phyloP scores from a whole-genome alignment of 495 filamentous ascomycete genomes.

The Glarea lozoyensis region DNA sequence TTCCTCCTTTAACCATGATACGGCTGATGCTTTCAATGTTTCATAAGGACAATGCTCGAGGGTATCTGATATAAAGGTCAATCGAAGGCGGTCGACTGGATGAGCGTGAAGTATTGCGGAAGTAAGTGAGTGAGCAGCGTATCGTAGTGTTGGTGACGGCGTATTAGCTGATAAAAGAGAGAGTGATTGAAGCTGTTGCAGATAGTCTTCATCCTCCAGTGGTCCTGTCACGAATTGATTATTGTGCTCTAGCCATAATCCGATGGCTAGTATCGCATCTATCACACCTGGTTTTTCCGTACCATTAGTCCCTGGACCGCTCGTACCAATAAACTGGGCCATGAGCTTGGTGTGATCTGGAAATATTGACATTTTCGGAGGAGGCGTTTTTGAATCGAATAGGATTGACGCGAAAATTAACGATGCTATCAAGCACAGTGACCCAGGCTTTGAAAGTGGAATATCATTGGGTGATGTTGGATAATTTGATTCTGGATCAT shows the following conservation, averaged over 20 bases:
- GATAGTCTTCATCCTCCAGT: conserved; percentile 32
- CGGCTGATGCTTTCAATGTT: conserved; percentile 68
- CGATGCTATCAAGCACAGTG: conserved; percentile 53
- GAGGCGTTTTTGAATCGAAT: conserved; percentile 36
- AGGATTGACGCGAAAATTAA: conserved; percentile 43
- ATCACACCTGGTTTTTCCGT: conserved; percentile 21
- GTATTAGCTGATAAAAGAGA: conserved; percentile 61
- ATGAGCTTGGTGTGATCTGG: conserved; percentile 55
- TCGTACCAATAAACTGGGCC: conserved; percentile 46
- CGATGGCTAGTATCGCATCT: conserved; percentile 41
- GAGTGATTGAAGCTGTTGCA: conserved; percentile 51
- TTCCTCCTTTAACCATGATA: conserved; percentile 84
- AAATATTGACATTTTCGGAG: conserved; percentile 46
- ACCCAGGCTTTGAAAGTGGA: conserved; percentile 63
- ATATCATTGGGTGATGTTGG: conserved; percentile 52
- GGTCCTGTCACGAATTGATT: conserved; percentile 24
- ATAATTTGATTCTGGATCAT: conserved; percentile 22
- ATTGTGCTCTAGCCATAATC: conserved; percentile 38
- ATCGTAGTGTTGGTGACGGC: conserved; percentile 55
- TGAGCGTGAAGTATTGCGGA: conserved; percentile 65
- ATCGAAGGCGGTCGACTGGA: conserved; percentile 57
- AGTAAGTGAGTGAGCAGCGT: conserved; percentile 66
- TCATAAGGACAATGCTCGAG: conserved; percentile 73
- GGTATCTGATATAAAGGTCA: conserved; percentile 71
- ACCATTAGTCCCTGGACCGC: conserved; percentile 29